Conservation (phyloP, 345 rosid genomes). For the Cardamine occulta region DNA sequence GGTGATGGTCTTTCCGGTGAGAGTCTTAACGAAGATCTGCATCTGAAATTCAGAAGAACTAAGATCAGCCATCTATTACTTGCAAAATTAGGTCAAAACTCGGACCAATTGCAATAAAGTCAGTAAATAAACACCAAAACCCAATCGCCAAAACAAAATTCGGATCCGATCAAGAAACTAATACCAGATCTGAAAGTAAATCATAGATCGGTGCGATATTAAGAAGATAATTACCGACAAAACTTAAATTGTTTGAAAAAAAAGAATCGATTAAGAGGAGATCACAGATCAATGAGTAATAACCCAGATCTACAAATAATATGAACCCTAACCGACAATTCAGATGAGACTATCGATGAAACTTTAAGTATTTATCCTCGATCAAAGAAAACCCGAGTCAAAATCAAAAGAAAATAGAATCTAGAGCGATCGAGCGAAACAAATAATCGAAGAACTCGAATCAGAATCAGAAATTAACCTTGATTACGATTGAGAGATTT, state of each 20-base stretch:
- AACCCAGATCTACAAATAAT: not conserved
- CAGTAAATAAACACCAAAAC: not conserved
- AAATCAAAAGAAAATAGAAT: not conserved
- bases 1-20: constrained; percentile 34
- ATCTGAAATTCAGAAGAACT: constrained; percentile 24
- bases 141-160: not conserved
- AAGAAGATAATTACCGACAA: not conserved
- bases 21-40: constrained; percentile 45
- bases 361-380: not conserved
- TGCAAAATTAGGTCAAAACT: not conserved
- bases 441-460: not conserved
- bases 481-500: constrained; percentile 1
- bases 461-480: constrained; percentile 14
- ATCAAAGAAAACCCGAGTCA: not conserved
- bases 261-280: not conserved
- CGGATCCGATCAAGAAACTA: not conserved
- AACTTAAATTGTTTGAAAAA: not conserved
- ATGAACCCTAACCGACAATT: not conserved
- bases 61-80: not conserved
- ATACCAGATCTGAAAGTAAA: not conserved
- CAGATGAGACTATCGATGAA: not conserved
- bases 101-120: not conserved
- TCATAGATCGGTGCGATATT: not conserved
- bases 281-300: not conserved
- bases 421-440: not conserved